Conservation (phyloP, 1,139 yeast species). For the Candida frijolesensis region DNA sequence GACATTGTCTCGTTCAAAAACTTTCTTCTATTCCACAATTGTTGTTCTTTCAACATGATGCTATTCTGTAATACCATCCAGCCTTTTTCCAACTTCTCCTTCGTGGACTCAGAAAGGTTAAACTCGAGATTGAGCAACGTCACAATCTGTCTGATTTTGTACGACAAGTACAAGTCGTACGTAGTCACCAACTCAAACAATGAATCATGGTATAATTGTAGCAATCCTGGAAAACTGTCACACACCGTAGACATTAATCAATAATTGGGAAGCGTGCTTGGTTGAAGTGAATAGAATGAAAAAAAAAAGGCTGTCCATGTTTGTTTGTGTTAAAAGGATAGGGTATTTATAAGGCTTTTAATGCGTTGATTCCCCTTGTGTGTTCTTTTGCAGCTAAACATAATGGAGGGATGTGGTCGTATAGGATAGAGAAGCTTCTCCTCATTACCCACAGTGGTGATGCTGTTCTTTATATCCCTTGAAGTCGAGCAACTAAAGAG, state of each 20-base stretch:
- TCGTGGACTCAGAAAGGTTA: background rate
- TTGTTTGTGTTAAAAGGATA: background rate
- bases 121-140: background rate
- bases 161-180: background rate
- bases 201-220: slow-evolving; percentile 1
- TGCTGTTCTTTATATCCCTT: background rate
- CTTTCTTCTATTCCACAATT: background rate
- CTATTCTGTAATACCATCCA: slow-evolving; percentile 3
- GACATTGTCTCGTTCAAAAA: slow-evolving; percentile 1
- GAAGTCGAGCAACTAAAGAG: background rate
- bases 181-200: background rate
- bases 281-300: background rate
- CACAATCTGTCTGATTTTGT: slow-evolving; percentile 1
- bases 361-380: background rate
- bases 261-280: no score
- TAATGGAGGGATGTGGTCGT: background rate
- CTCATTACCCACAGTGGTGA: background rate
- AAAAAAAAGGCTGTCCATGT: background rate
- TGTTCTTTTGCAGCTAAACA: background rate
- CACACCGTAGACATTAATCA: background rate
- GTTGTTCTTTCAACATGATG: slow-evolving; percentile 1
- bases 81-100: background rate
- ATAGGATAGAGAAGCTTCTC: background rate
- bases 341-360: background rate
- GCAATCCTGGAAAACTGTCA: background rate